These are phyloP conservation scores for Mycena vitilis DNA, from an alignment of 768 basidiomycete genomes.

Conservation along the genomic window DNA sequence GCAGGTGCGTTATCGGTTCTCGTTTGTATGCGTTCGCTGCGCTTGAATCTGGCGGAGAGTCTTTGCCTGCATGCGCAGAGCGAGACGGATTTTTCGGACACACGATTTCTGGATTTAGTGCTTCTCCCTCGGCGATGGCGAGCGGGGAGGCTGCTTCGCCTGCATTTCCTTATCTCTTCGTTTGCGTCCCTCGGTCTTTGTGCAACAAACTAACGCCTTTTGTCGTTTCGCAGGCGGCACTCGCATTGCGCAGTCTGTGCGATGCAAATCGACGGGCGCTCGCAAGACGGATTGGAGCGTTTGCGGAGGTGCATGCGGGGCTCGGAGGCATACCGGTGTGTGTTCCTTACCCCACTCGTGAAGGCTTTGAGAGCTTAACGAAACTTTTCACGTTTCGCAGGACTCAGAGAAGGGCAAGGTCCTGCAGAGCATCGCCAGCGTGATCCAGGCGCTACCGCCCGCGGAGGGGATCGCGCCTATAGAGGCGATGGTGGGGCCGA, in stretches of 20 bases:
- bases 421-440: constrained; percentile 91
- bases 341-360: neutral
- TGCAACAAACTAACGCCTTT: neutral
- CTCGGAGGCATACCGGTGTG: constrained; percentile 80
- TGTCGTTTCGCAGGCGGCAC: constrained; percentile 69
- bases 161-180: neutral
- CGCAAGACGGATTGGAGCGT: constrained; percentile 85
- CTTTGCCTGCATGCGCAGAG: constrained; percentile 46
- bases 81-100: neutral
- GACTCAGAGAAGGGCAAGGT: constrained; percentile 92
- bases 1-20: constrained; percentile 60
- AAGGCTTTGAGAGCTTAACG: constrained; percentile 4
- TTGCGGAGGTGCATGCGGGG: constrained; percentile 85
- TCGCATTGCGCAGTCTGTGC: constrained; percentile 86
- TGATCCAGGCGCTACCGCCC: constrained; percentile 90
- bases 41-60: neutral
- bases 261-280: constrained; percentile 90
- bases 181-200: neutral
- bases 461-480: constrained; percentile 82
- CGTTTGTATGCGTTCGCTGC: too few species aligned
- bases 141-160: neutral
- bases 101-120: too few species aligned
- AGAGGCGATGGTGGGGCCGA: constrained; percentile 82
- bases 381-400: constrained; percentile 45
- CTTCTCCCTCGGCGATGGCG: too few species aligned